Percentiles rank a stretch among this genome's conserved stretches.
Evolutionary conservation across 208 protist genomes (phyloP).

Genomic region (Blechomonas ayalai): DNA sequence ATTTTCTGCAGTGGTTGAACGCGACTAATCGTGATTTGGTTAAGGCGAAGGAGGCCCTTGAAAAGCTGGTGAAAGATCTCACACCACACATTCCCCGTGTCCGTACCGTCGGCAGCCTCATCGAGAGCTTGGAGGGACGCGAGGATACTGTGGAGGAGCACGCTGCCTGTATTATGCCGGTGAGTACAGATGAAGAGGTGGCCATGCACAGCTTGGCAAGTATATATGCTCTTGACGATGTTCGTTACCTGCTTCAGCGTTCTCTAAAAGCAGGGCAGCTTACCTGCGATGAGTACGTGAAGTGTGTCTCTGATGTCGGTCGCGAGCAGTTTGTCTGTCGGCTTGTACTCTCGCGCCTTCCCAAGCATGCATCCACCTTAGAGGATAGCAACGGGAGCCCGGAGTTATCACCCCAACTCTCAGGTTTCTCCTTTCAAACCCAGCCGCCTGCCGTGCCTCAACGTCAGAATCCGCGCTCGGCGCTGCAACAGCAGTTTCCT

Average conservation of each 20-base stretch:
- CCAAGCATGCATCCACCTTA: conserved; percentile 4
- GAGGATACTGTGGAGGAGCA: conserved; percentile 54
- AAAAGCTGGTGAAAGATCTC: conserved; percentile 34
- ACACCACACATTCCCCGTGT: conserved; percentile 40
- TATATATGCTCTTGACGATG: conserved; percentile 66
- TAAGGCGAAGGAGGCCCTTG: conserved; percentile 34
- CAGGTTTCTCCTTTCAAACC: background rate
- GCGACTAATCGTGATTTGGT: conserved; percentile 37
- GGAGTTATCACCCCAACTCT: background rate
- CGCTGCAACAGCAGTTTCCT: conserved; percentile 46
- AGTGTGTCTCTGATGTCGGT: conserved; percentile 59
- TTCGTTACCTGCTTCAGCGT: conserved; percentile 53
- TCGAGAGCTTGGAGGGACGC: conserved; percentile 23
- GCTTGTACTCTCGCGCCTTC: conserved; percentile 53
- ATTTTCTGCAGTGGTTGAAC: conserved; percentile 36
- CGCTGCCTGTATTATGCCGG: conserved; percentile 39
- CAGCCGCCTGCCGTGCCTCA: conserved; percentile 19
- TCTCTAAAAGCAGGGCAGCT: conserved; percentile 47
- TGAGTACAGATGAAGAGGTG: conserved; percentile 40
- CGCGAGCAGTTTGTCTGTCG: conserved; percentile 69
- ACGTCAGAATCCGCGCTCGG: conserved; percentile 19
- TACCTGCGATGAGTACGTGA: conserved; percentile 74
- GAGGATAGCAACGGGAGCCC: background rate
- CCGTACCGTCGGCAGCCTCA: conserved; percentile 30
- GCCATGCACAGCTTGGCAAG: conserved; percentile 66